These are phyloP conservation scores for Leucoagaricus sp. DNA, from an alignment of 1,284 basidiomycete genomes.

Conservation along the genomic window DNA sequence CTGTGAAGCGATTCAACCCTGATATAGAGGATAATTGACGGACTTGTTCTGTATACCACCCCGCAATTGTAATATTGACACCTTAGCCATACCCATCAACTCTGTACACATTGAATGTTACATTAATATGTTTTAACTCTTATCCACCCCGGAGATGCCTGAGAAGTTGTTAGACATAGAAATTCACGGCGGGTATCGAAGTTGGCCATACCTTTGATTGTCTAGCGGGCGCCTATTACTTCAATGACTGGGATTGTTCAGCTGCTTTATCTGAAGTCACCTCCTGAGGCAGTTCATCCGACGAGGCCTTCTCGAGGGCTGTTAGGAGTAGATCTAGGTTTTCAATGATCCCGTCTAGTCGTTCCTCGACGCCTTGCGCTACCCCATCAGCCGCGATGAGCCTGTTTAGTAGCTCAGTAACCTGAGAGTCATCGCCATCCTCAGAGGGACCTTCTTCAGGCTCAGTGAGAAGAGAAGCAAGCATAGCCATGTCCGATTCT, in stretches of 20 bases:
- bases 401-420: constrained; percentile 49
- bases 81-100: neutral
- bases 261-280: constrained; percentile 6
- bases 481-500: constrained; percentile 1
- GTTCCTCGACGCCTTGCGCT: constrained; percentile 56
- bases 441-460: constrained; percentile 16
- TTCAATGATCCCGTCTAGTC: constrained; percentile 56
- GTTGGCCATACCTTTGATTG: too few relatives aligned
- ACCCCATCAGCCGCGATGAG: constrained; percentile 56
- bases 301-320: constrained; percentile 36
- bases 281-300: neutral
- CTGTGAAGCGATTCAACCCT: constrained; percentile 64
- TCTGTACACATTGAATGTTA: neutral
- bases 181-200: too few relatives aligned
- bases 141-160: too few relatives aligned
- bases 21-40: constrained; percentile 21
- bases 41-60: constrained; percentile 13
- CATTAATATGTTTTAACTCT: neutral
- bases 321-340: constrained; percentile 57
- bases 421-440: constrained; percentile 38
- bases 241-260: too few relatives aligned
- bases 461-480: neutral
- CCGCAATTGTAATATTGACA: constrained; percentile 13
- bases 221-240: too few relatives aligned
- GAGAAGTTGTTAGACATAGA: too few relatives aligned